These are phyloP conservation scores for Antitrichia curtipendula DNA, from an alignment of 225 moss, liverwort and hornwort species.

Conservation along the genomic window DNA sequence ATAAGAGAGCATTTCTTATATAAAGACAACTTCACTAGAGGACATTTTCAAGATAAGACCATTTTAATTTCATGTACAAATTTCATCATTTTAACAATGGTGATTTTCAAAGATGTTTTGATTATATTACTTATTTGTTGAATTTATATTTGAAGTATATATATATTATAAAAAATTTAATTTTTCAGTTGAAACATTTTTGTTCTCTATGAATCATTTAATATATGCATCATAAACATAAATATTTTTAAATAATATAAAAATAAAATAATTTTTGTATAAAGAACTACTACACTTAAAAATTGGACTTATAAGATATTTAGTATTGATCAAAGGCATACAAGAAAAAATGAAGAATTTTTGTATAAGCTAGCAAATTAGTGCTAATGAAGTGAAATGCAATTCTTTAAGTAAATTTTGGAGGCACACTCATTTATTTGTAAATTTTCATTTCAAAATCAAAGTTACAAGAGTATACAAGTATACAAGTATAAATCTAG, in stretches of 20 bases:
- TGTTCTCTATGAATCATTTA: not conserved
- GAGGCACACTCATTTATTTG: not conserved
- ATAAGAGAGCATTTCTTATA: too few species aligned
- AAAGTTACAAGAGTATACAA: not conserved
- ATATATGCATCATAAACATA: fast-evolving
- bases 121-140: not conserved
- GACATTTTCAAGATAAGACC: too few species aligned
- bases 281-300: not conserved
- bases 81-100: too few species aligned
- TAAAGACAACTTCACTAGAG: too few species aligned
- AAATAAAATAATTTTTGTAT: too few species aligned
- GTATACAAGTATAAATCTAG: not conserved
- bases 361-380: not conserved
- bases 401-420: not conserved
- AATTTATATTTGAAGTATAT: not conserved
- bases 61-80: too few species aligned
- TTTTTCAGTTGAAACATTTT: not conserved
- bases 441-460: not conserved
- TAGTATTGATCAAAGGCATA: fast-evolving
- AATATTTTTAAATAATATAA: not conserved
- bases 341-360: not conserved
- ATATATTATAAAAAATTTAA: not conserved
- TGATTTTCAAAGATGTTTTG: not conserved
- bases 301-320: not conserved
- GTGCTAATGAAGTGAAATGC: not conserved